These are phyloP conservation scores for Ramularia collo-cygni DNA, from an alignment of 2,329 filamentous ascomycete species.

Conservation along the genomic window DNA sequence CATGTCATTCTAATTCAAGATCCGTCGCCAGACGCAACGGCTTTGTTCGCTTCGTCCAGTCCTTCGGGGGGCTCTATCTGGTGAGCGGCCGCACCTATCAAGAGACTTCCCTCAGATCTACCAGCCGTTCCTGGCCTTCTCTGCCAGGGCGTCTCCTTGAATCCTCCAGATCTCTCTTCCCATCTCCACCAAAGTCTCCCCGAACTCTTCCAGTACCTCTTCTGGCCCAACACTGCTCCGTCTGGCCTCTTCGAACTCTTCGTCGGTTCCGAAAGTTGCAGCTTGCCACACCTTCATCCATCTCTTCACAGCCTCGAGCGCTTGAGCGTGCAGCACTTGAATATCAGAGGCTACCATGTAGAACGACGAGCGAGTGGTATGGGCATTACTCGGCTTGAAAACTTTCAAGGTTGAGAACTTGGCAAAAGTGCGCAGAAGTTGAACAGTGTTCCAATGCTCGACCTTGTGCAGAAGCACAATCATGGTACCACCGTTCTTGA, in stretches of 20 bases:
- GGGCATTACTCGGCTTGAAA: conserved; percentile 17
- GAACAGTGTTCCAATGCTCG: conserved; percentile 27
- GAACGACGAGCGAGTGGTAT: conserved; percentile 20
- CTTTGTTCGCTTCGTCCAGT: too few relatives aligned
- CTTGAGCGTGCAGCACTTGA: conserved; percentile 2
- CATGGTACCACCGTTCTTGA: conserved; percentile 45
- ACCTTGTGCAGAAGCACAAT: conserved; percentile 46
- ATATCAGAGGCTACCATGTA: conserved; percentile 20
- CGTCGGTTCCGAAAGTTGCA: conserved; percentile 9
- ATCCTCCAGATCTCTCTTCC: conserved; percentile 8
- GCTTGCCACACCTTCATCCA: conserved; percentile 12
- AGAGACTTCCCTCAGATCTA: too few relatives aligned
- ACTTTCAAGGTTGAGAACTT: conserved; percentile 15
- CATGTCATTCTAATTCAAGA: too few relatives aligned
- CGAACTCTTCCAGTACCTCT: conserved; percentile 11
- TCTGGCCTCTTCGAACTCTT: conserved; percentile 2
- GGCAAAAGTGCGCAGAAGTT: conserved; percentile 10
- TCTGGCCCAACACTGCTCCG: conserved; percentile 2
- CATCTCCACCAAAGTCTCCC: conserved; percentile 3
- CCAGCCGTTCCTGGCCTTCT: too few relatives aligned
- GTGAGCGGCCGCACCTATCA: too few relatives aligned
- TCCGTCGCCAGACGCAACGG: too few relatives aligned
- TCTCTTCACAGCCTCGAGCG: conserved; percentile 2
- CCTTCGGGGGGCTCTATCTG: too few relatives aligned
- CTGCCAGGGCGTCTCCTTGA: conserved; percentile 7